Conservation (phyloP, 306 rosid genomes). For the Cicer arietinum region DNA sequence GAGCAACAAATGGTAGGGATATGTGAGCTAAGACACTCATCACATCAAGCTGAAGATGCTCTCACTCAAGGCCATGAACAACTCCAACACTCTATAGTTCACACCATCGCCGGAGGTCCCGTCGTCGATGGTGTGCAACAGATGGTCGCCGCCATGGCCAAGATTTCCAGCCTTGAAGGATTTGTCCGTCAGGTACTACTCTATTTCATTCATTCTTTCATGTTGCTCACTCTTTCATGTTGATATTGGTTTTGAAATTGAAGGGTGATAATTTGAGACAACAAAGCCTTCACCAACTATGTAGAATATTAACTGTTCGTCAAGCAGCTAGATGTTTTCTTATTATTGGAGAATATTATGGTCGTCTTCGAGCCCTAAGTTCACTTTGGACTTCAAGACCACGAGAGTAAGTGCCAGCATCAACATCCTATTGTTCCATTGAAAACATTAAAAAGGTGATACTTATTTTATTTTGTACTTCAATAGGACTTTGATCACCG, state of each 20-base stretch:
- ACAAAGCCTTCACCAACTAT: conserved; percentile 82
- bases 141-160: conserved; percentile 76
- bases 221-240: too few species aligned
- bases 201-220: too few species aligned
- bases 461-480: conserved; percentile 20
- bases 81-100: conserved; percentile 75
- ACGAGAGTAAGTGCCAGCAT: conserved; percentile 63
- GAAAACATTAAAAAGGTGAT: conserved; percentile 2
- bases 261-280: conserved; percentile 95
- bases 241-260: conserved; percentile 18
- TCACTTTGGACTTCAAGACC: conserved; percentile 94
- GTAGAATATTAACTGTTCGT: conserved; percentile 70
- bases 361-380: conserved; percentile 85
- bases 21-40: conserved; percentile 63
- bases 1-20: conserved; percentile 82
- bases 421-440: background rate
- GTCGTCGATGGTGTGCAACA: conserved; percentile 73
- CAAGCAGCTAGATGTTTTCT: conserved; percentile 83
- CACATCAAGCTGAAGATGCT: conserved; percentile 89
- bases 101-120: conserved; percentile 67
- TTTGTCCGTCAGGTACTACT: conserved; percentile 75
- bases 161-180: conserved; percentile 82
- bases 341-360: conserved; percentile 84
- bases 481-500: conserved; percentile 64
- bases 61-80: conserved; percentile 87